Evolutionary conservation across 2,329 filamentous ascomycete species (phyloP), one percentile per base, ranked within the genome.

Genomic region (Aspergillus tanneri): DNA sequence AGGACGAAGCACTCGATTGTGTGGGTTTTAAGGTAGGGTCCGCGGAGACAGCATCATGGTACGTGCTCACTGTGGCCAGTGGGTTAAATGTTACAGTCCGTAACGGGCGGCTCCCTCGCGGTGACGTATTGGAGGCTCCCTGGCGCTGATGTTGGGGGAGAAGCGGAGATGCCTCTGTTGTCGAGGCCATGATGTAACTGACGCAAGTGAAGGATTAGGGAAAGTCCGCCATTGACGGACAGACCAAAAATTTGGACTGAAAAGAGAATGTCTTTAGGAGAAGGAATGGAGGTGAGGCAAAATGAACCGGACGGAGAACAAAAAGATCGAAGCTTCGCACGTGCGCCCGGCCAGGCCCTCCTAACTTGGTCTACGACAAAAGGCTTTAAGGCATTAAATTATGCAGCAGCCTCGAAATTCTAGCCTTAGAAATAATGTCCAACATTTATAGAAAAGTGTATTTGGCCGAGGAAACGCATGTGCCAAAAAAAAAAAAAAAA

Each of bases 61-160:
- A 72, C 18, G 72, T 68, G 53, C 67, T 73, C 53, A 75, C 68
- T 34, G 71, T 73, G 35, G 73, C 69, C 50, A 72, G 62, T 18
- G 73, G 74, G 47, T 73, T 76, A 61, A 77, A 77, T 23, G 72
- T 74, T 40, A 77, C 74, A 28, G 74, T 74, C 43, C 73, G 67
- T 47, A 67, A 59, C 27, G 65, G 59, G 50, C 68, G 68, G 55
- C 55, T 63, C 43, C 64, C 57, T 53, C 62, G 63, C 54, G 64
- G 69, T 67, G 71, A 71, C 63, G 68, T 69, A 59, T 64, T 64
- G 48, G 66, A 57, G 49, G 55, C 40, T 46, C 51, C 43, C 35
- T 61, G 46, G 32, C 55, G 50, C 34, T 64, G 46, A 30, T 70
- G 64, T 44, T 66, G 63, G 30, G 68, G 67, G 41, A 76, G 64